phyloP scores from a whole-genome alignment of 2,329 filamentous ascomycete species.

The Hypoxylon sp. region DNA sequence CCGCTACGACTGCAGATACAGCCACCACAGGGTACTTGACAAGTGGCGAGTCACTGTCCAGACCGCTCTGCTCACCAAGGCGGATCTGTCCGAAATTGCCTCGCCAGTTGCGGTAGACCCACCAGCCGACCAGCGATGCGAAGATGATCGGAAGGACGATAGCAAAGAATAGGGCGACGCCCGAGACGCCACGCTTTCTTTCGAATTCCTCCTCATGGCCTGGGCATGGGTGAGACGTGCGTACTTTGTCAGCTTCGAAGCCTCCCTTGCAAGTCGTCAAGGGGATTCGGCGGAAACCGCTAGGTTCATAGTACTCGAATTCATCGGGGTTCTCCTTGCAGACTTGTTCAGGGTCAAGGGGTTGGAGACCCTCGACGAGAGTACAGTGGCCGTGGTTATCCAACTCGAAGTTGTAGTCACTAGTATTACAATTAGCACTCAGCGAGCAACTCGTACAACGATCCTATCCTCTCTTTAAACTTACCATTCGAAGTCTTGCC shows the following conservation, averaged over 20 bases:
- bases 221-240: slow-evolving; percentile 75
- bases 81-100: slow-evolving; percentile 93
- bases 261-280: slow-evolving; percentile 89
- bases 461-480: slow-evolving; percentile 51
- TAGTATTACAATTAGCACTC: slow-evolving; percentile 58
- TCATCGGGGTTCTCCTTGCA: slow-evolving; percentile 74
- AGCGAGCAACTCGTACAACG: slow-evolving; percentile 35
- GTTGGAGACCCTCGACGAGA: slow-evolving; percentile 80
- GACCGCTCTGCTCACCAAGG: slow-evolving; percentile 78
- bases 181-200: slow-evolving; percentile 77
- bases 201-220: slow-evolving; percentile 87
- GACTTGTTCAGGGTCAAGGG: slow-evolving; percentile 66
- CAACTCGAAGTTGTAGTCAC: slow-evolving; percentile 94
- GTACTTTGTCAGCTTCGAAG: slow-evolving; percentile 78
- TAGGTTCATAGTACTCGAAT: slow-evolving; percentile 86
- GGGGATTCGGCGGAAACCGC: slow-evolving; percentile 90
- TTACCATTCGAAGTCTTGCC: slow-evolving; percentile 93
- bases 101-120: slow-evolving; percentile 86
- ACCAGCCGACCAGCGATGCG: slow-evolving; percentile 84
- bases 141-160: slow-evolving; percentile 80
- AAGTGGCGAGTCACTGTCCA: slow-evolving; percentile 81
- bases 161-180: slow-evolving; percentile 85
- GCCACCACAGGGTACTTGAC: slow-evolving; percentile 86
- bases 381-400: slow-evolving; percentile 81
- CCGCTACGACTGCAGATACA: slow-evolving; percentile 74